phyloP scores from a whole-genome alignment of 306 rosid genomes.

The Corylus americana region DNA sequence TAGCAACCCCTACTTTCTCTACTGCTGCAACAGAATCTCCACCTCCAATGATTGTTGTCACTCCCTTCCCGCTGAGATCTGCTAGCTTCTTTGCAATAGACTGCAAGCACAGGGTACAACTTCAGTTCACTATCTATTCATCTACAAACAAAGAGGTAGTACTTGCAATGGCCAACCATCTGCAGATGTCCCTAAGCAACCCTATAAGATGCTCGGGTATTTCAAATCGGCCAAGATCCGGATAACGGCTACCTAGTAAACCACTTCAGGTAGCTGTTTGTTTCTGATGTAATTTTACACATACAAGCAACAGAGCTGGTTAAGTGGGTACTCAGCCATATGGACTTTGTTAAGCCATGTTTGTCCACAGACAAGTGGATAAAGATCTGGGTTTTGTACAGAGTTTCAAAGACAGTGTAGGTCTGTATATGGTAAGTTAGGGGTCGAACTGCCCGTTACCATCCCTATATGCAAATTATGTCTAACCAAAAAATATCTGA shows the following conservation, averaged over 20 bases:
- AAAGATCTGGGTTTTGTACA: not conserved
- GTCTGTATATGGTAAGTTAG: not conserved
- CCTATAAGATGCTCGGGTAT: not conserved
- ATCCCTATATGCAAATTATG: not conserved
- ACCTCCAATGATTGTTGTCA: constrained; percentile 97
- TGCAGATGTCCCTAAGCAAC: not conserved
- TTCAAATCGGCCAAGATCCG: not conserved
- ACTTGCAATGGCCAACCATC: not conserved
- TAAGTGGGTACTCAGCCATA: not conserved
- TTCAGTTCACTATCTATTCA: constrained; percentile 11
- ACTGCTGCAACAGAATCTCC: constrained; percentile 99
- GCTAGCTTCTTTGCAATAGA: constrained; percentile 91
- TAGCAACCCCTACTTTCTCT: constrained; percentile 97
- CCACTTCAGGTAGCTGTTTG: not conserved
- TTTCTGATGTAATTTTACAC: not conserved
- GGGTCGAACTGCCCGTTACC: not conserved
- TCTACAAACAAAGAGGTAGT: not conserved
- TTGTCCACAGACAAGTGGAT: not conserved
- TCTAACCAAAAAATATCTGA: not conserved
- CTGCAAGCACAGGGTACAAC: constrained; percentile 45
- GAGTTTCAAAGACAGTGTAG: constrained; percentile 10
- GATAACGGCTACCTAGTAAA: not conserved
- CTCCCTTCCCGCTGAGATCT: constrained; percentile 92
- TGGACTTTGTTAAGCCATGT: not conserved
- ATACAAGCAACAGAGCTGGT: not conserved